Base-by-base conservation (phyloP, 2,329 filamentous ascomycete genomes). In the Leptographium galeiforme region DNA sequence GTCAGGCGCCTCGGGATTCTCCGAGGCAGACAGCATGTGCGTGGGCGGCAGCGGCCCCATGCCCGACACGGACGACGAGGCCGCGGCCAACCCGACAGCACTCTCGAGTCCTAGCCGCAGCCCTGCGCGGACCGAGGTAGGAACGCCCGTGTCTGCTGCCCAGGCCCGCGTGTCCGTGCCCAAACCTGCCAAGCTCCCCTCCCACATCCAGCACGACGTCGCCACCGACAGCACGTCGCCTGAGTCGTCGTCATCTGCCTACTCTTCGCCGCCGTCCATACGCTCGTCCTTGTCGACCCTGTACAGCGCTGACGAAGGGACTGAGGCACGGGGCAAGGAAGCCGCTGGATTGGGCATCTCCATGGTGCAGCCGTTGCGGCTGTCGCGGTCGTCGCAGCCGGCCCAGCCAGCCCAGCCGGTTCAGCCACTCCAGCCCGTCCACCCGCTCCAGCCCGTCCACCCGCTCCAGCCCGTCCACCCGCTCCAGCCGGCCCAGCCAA, bases 241-340 rank as follows among this genome's bases (percentile, higher is more conserved):
- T 18, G 55, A 43, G 18, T 49, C 56, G 5, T 53, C 57, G 8
- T 44, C 44, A 3, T 53, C 52, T 16, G 48, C 39, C 14, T 58
- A 56, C 49, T 53, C 53, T 3, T 51, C 56, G 7, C 38, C 32
- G 2, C 48, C 30, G 1, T 59, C 54, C 13, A 33, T 40, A 6
- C 58, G 52, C 0, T 79, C 75, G 41, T 72, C 75, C 2, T 65
- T 81, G 6, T 81, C 77, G 5, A 81, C 77, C 0, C 62, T 81
- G 6, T 78, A 79, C 57, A 79, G 76, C 55, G 74, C 73, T 48
- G 74, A 76, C 34, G 75, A 78, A 52, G 65, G 67, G 1, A 69
- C 72, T 10, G 68, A 71, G 8, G 25, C 25, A 25, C 64, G 64
- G 6, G 48, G 33, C n/a, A 55, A 55, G 8, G 41, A 41, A 19